Evolutionary conservation across 257 asterid species (phyloP).

Genomic region (Osmanthus fragrans): DNA sequence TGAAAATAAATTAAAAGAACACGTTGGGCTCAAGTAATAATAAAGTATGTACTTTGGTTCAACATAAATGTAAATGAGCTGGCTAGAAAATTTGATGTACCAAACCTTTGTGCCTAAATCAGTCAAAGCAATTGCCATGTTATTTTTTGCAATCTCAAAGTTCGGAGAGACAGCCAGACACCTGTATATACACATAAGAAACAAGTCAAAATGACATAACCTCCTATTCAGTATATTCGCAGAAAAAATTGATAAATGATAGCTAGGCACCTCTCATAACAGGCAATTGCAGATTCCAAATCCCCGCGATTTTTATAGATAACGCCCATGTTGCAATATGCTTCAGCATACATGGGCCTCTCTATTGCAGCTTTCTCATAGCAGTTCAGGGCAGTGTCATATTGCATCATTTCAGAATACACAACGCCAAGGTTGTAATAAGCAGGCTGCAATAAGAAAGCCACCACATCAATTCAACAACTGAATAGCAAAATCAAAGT

Average conservation of each 20-base stretch:
- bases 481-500: slow-evolving; percentile 16
- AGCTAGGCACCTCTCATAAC: slow-evolving; percentile 78
- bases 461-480: slow-evolving; percentile 29
- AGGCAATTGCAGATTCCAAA: slow-evolving; percentile 90
- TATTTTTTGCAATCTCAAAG: slow-evolving; percentile 98
- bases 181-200: slow-evolving; percentile 46
- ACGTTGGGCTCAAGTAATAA: slow-evolving; percentile 7
- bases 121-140: slow-evolving; percentile 97
- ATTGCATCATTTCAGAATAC: slow-evolving; percentile 43
- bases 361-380: slow-evolving; percentile 95
- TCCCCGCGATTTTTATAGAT: slow-evolving; percentile 96
- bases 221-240: too few species aligned
- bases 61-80: slow-evolving; percentile 10
- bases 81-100: slow-evolving; percentile 15
- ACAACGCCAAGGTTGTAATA: slow-evolving; percentile 77
- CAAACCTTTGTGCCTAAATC: slow-evolving; percentile 92
- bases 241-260: not conserved
- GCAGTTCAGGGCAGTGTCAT: slow-evolving; percentile 76
- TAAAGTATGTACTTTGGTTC: slow-evolving; percentile 14
- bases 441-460: slow-evolving; percentile 79
- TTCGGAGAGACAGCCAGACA: slow-evolving; percentile 96
- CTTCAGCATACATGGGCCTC: slow-evolving; percentile 99
- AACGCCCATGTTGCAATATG: slow-evolving; percentile 99
- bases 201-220: slow-evolving; percentile 17
- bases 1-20: not conserved